A percentile compares a stretch with the other conserved stretches of the same genome.
phyloP scores from a whole-genome alignment of 2,329 filamentous ascomycete genomes.

The Trichoderma oligosporum region DNA sequence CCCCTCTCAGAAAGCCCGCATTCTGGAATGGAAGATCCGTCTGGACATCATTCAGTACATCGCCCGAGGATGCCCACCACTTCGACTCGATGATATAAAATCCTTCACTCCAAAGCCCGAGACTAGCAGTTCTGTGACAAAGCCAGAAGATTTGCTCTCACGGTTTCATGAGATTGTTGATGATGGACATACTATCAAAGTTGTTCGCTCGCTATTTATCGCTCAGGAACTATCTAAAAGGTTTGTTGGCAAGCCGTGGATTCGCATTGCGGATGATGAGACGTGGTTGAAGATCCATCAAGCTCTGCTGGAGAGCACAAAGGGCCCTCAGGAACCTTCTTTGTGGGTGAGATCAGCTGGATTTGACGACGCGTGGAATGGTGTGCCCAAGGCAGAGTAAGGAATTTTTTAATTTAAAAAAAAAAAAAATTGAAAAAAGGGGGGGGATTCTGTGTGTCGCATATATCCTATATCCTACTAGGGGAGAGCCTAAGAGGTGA shows the following conservation, averaged over 20 bases:
- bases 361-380: slow-evolving; percentile 60
- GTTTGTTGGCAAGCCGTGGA: slow-evolving; percentile 46
- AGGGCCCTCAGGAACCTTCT: slow-evolving; percentile 38
- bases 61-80: slow-evolving; percentile 59
- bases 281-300: slow-evolving; percentile 59
- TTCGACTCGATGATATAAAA: slow-evolving; percentile 56
- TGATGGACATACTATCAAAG: slow-evolving; percentile 78
- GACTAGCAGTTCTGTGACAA: slow-evolving; percentile 36
- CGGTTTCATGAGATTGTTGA: slow-evolving; percentile 54
- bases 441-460: too few relatives aligned
- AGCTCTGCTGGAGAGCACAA: slow-evolving; percentile 60
- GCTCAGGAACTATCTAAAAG: slow-evolving; percentile 51
- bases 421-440: neutral
- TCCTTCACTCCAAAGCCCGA: slow-evolving; percentile 53
- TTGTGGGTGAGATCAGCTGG: slow-evolving; percentile 68
- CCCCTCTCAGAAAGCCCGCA: slow-evolving; percentile 56
- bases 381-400: slow-evolving; percentile 14
- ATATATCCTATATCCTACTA: too few relatives aligned
- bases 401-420: neutral
- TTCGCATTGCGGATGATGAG: slow-evolving; percentile 50
- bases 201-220: slow-evolving; percentile 65
- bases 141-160: slow-evolving; percentile 47
- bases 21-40: slow-evolving; percentile 80
- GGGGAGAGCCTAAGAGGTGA: neutral
- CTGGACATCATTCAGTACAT: slow-evolving; percentile 71